Evolutionary conservation across 2,329 filamentous ascomycete genomes (phyloP), one percentile per base, ranked within the genome.

Genomic region (Xylariomycetidae sp.): DNA sequence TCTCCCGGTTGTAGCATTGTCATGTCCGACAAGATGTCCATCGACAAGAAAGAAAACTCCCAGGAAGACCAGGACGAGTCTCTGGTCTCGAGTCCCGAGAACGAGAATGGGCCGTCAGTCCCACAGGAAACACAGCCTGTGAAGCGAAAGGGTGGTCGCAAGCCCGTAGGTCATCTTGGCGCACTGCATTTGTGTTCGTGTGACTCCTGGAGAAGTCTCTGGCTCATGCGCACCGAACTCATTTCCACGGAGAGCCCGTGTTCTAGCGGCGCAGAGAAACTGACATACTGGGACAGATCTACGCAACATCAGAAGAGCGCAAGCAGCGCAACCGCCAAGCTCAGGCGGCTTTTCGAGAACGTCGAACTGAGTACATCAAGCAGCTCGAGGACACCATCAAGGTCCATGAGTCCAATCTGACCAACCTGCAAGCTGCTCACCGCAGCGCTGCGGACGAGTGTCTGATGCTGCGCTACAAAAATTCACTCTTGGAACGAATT

Each of bases 331-430:
- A 98, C 58, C 74, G 92, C 50, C 92, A 96, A 67, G 92, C 92
- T 29, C 92, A 98, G 65, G 92, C 92, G 35, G 92, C 92, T 37
- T 98, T 98, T 56, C 82, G 92, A 49, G 92, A 98, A 65, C 83
- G 92, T 47, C 82, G 92, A 38, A 96, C 90, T 35, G 92, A 98
- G 68, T 98, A 98, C 62, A 98, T 98, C 68, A 96, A 96, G 68
- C 92, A 98, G 62, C 76, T 98, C 17, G 92, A 98, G 65, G 87
- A 90, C 50, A 94, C 89, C 35, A 96, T 98, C 63, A 90, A 92
- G 55, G 85, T 92, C 49, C 90, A 96, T 70, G 92, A 98, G 64
- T 87, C 93, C 52, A 90, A 87, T 51, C 72, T 96, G 36, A 85
- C 93, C 51, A 94, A 80, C 53, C 72, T 98, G 39, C 92, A 96